Percentiles rank a stretch among this genome's conserved stretches.
These are phyloP conservation scores for Cylindrotheca closterium DNA, from an alignment of 108 stramenopile genomes.

Conservation along the genomic window DNA sequence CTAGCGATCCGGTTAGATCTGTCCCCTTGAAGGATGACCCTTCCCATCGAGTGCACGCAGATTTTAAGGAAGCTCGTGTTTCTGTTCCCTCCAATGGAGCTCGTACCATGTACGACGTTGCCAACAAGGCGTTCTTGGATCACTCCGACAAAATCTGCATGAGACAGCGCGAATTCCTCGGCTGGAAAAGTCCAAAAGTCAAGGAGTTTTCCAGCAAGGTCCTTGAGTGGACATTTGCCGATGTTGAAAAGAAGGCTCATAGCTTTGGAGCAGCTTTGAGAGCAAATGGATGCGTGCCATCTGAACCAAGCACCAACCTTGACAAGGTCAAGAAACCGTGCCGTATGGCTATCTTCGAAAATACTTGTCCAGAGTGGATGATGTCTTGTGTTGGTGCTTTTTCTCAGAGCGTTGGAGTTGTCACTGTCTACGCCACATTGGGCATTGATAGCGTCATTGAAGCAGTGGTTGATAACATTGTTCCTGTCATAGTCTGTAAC, in stretches of 20 bases:
- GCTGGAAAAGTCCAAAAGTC: conserved; percentile 61
- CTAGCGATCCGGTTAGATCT: conserved; percentile 53
- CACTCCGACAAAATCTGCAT: conserved; percentile 54
- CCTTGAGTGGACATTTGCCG: conserved; percentile 55
- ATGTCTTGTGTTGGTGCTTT: conserved; percentile 82
- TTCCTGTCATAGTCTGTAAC: conserved; percentile 86
- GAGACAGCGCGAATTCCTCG: conserved; percentile 75
- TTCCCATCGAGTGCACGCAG: conserved; percentile 63
- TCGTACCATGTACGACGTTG: conserved; percentile 68
- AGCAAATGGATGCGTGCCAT: conserved; percentile 57
- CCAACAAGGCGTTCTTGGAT: conserved; percentile 41
- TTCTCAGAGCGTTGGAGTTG: conserved; percentile 74
- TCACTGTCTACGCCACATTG: conserved; percentile 90
- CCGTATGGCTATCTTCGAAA: conserved; percentile 89
- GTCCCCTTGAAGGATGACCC: conserved; percentile 67
- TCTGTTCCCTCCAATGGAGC: conserved; percentile 55
- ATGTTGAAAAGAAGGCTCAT: conserved; percentile 65
- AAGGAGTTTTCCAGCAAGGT: conserved; percentile 76
- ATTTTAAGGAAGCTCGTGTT: conserved; percentile 43
- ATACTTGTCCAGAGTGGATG: conserved; percentile 91
- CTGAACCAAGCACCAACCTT: conserved; percentile 55
- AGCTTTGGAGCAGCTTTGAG: conserved; percentile 86
- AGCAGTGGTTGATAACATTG: conserved; percentile 76
- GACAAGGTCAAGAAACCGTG: conserved; percentile 79
- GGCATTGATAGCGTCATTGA: conserved; percentile 91